Percentiles rank a stretch among this genome's conserved stretches.
These are phyloP conservation scores for Aspergillus caelatus DNA, from an alignment of 2,329 filamentous ascomycete species.

Conservation along the genomic window DNA sequence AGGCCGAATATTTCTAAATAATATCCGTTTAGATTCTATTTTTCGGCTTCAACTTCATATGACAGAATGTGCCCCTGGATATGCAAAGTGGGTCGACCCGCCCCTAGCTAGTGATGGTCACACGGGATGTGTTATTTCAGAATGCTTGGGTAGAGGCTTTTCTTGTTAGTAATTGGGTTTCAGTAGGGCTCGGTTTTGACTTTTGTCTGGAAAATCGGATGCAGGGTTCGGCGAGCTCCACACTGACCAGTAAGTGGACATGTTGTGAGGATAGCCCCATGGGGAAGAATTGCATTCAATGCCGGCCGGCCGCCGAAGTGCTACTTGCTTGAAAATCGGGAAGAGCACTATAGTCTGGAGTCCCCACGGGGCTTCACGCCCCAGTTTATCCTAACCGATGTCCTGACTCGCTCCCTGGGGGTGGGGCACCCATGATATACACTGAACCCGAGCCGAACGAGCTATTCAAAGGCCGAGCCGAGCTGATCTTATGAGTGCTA, in stretches of 20 bases:
- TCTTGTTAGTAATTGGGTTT: background rate
- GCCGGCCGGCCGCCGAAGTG: background rate
- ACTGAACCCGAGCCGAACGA: background rate
- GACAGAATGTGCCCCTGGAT: background rate
- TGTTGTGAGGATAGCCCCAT: background rate
- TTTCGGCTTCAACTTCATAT: background rate
- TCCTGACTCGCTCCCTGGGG: background rate
- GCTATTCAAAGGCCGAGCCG: background rate
- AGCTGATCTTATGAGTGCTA: background rate
- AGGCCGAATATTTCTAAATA: too few relatives aligned
- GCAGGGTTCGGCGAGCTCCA: background rate
- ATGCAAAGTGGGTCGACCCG: background rate
- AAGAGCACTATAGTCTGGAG: background rate
- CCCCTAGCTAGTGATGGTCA: too few relatives aligned
- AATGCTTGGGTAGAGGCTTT: background rate
- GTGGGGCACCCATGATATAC: background rate
- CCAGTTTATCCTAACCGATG: too few relatives aligned
- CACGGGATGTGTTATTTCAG: background rate
- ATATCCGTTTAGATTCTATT: too few relatives aligned
- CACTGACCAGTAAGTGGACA: background rate
- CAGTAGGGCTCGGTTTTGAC: background rate
- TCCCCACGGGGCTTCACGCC: background rate
- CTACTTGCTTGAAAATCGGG: background rate
- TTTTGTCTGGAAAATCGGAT: background rate
- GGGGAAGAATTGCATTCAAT: background rate